A percentile compares a stretch with the other conserved stretches of the same genome.
Evolutionary conservation across 1,284 basidiomycete genomes (phyloP).

Genomic region (Rhodotorula sp.): DNA sequence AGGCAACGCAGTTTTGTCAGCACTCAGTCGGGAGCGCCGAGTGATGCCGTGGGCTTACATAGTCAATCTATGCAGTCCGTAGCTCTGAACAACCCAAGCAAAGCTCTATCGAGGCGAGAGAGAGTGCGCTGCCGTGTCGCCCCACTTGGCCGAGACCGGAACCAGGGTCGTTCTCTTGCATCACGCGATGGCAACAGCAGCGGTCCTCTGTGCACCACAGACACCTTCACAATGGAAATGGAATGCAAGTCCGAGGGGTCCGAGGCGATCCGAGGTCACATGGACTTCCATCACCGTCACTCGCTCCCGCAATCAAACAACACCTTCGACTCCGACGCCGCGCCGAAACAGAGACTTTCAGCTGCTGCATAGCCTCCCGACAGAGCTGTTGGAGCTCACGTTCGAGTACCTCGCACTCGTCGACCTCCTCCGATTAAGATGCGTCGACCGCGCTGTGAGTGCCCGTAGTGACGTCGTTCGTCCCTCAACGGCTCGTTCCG

Average conservation of each 20-base stretch:
- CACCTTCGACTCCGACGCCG: neutral
- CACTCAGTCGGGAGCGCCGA: neutral
- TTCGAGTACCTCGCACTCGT: neutral
- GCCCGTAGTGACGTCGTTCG: neutral
- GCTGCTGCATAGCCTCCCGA: constrained; percentile 4
- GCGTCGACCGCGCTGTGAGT: neutral
- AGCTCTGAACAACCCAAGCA: too few relatives aligned
- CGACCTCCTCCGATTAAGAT: neutral
- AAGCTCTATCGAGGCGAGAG: too few relatives aligned
- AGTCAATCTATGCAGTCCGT: too few relatives aligned
- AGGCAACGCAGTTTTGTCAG: neutral
- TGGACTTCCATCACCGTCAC: neutral
- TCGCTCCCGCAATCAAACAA: neutral
- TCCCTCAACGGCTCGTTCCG: neutral
- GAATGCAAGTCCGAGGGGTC: too few relatives aligned
- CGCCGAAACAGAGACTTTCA: neutral
- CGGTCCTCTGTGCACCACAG: too few relatives aligned
- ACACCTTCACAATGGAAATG: too few relatives aligned
- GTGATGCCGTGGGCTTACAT: too few relatives aligned
- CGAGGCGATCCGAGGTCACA: too few relatives aligned
- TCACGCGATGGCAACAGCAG: too few relatives aligned
- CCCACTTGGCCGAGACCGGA: too few relatives aligned
- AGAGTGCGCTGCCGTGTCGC: too few relatives aligned
- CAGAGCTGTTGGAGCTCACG: constrained; percentile 1
- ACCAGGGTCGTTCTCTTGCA: too few relatives aligned